These are phyloP conservation scores for Castanea mollissima DNA, from an alignment of 306 rosid genomes.

Conservation along the genomic window DNA sequence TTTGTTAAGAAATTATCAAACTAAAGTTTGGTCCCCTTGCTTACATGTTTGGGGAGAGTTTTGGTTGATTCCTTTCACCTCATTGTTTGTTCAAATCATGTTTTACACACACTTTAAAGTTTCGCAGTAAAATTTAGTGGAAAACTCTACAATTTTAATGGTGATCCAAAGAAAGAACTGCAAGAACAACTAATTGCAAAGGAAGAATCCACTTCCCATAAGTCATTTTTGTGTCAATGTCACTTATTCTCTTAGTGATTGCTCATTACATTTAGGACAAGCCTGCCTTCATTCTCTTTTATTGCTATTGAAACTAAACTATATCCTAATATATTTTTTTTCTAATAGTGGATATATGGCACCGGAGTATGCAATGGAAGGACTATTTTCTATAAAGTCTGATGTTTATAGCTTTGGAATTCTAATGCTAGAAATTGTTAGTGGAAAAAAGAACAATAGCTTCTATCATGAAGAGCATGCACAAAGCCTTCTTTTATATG, in stretches of 20 bases:
- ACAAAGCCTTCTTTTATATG: not conserved
- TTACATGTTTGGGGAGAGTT: too few species aligned
- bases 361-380: conserved; percentile 23
- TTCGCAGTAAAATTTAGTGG: too few species aligned
- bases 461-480: not conserved
- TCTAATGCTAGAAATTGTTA: conserved; percentile 16
- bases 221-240: not conserved
- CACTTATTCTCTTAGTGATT: not conserved
- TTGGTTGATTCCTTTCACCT: too few species aligned
- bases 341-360: conserved; percentile 29
- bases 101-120: too few species aligned
- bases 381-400: conserved; percentile 11
- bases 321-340: not conserved
- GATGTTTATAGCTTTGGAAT: conserved; percentile 35
- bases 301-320: not conserved
- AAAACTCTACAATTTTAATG: too few species aligned
- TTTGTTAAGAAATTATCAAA: too few species aligned
- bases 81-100: too few species aligned
- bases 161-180: too few species aligned
- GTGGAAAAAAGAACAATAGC: not conserved
- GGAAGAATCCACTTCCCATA: too few species aligned
- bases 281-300: not conserved
- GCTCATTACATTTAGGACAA: not conserved
- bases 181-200: too few species aligned
- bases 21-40: too few species aligned